Percentiles rank a stretch among this genome's conserved stretches.
Conservation (phyloP, 2,329 filamentous ascomycete species). For the Leptodontidium sp. region DNA sequence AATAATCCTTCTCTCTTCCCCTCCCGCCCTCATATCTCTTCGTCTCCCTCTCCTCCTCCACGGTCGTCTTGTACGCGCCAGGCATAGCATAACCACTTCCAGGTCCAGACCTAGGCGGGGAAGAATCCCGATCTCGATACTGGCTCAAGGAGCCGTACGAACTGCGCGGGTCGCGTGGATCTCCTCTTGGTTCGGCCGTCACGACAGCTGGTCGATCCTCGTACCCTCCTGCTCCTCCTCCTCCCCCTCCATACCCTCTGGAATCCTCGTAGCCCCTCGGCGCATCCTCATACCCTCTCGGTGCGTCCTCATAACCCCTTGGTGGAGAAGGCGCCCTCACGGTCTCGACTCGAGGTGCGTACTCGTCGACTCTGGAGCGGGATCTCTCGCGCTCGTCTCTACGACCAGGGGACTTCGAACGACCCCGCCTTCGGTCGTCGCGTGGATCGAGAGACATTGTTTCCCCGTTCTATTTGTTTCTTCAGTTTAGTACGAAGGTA, state of each 20-base stretch:
- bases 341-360: constrained; percentile 26
- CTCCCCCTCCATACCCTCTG: no score
- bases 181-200: constrained; percentile 30
- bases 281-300: constrained; percentile 22
- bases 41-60: constrained; percentile 33
- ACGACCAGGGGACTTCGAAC: constrained; percentile 44
- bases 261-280: not conserved
- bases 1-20: constrained; percentile 37
- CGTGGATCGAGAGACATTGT: constrained; percentile 46
- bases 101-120: constrained; percentile 1
- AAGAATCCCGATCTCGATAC: constrained; percentile 23
- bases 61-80: constrained; percentile 30
- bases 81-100: constrained; percentile 33
- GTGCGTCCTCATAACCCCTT: constrained; percentile 32
- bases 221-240: constrained; percentile 12
- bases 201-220: constrained; percentile 27
- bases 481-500: not conserved
- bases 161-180: constrained; percentile 23
- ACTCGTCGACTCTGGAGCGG: constrained; percentile 33
- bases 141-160: constrained; percentile 25
- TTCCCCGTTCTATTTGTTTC: not conserved
- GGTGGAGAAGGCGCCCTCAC: constrained; percentile 23
- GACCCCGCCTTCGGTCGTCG: constrained; percentile 40
- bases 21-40: constrained; percentile 29
- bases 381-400: constrained; percentile 40